phyloP scores from a whole-genome alignment of 768 basidiomycete species.

The Rhizopogon salebrosus region DNA sequence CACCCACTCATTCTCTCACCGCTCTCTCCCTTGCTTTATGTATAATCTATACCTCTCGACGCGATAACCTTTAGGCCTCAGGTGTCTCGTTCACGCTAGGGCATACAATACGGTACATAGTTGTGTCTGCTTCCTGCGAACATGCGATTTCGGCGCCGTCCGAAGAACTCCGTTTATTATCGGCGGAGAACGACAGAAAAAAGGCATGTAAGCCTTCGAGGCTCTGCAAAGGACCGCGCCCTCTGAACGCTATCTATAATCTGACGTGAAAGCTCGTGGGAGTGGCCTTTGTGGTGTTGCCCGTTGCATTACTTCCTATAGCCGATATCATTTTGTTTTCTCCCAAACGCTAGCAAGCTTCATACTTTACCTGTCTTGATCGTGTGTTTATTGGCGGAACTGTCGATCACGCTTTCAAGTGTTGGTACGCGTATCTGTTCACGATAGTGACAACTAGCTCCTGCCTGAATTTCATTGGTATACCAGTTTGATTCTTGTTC shows the following conservation, averaged over 20 bases:
- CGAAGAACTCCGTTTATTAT: neutral
- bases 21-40: neutral
- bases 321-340: neutral
- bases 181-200: neutral
- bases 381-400: neutral
- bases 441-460: neutral
- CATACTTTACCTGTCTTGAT: neutral
- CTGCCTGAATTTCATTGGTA: too few species aligned
- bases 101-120: too few species aligned
- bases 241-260: neutral
- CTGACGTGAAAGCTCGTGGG: neutral
- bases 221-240: neutral
- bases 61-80: too few species aligned
- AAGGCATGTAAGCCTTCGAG: neutral
- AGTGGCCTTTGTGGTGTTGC: neutral
- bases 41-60: neutral
- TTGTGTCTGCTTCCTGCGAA: neutral
- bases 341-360: neutral
- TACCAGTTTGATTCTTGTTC: neutral
- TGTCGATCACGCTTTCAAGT: neutral
- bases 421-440: too few species aligned
- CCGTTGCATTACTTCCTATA: neutral
- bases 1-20: neutral
- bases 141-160: neutral
- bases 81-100: too few species aligned